phyloP scores from a whole-genome alignment of 2,329 filamentous ascomycete species.

The Trichoderma citrinoviride region DNA sequence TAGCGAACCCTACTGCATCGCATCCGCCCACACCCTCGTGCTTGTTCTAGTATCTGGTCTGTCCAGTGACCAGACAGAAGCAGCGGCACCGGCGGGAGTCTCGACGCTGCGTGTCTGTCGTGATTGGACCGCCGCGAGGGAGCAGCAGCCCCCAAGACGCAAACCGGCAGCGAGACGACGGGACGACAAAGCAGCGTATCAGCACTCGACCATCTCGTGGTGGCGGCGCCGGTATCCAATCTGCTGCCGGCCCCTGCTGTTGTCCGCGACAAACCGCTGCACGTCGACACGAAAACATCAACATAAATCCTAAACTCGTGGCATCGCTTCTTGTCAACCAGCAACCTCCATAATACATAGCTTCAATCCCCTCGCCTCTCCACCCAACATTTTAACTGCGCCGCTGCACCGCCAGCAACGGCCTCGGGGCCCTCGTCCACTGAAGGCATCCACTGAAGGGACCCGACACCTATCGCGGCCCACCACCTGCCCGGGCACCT shows the following conservation, averaged over 20 bases:
- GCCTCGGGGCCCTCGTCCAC: conserved; percentile 14
- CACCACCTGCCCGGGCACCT: background rate
- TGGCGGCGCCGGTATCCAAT: conserved; percentile 17
- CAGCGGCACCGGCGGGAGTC: conserved; percentile 11
- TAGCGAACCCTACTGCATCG: conserved; percentile 10
- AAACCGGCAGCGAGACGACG: background rate
- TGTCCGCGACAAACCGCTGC: background rate
- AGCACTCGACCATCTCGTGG: conserved; percentile 5
- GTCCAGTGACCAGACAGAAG: background rate
- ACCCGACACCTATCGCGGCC: conserved; percentile 16
- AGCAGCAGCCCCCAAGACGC: background rate
- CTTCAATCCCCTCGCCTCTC: background rate
- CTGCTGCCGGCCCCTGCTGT: background rate
- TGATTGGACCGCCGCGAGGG: conserved; percentile 13
- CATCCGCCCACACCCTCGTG: conserved; percentile 13
- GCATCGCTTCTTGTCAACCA: background rate
- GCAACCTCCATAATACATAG: background rate
- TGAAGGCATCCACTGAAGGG: background rate
- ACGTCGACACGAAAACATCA: background rate
- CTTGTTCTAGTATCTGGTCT: background rate
- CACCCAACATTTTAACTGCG: conserved; percentile 10
- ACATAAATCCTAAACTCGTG: background rate
- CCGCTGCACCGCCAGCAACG: conserved; percentile 9
- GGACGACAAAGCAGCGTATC: background rate
- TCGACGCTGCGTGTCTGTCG: background rate